Evolutionary conservation across 2,329 filamentous ascomycete genomes (phyloP), one percentile per base, ranked within the genome.

Genomic region (Mollisia scopiformis): DNA sequence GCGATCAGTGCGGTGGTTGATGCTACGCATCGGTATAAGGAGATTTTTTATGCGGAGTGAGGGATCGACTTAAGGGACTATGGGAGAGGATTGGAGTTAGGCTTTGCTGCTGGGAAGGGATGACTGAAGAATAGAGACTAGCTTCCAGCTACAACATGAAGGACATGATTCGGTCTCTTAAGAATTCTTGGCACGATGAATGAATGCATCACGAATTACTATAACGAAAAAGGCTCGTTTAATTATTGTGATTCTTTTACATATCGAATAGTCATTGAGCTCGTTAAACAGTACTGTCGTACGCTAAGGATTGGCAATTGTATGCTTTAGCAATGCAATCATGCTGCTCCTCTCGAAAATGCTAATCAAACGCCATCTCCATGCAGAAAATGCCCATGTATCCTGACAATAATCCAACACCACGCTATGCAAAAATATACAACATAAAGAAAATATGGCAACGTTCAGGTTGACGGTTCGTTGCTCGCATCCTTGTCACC

Each of bases 1-100:
- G 83, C 92, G 33, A 89, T 88, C 62, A 87, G 91, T 59, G 86
- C 89, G 0, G 90, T 97, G 2, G 93, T 97, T 16, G 91, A 97
- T 60, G 88, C 87, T 35, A 95, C 92, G 33, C 93, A 97, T 77
- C 84, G 88, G 53, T 86, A 92, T 73, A 91, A 89, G 72, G 81
- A 87, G 63, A 89, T 98, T 55, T 97, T 97, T 74, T 93, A 91
- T 53, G 27, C 31, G 27, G 63, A 64, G 5, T 57, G 39, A 61
- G 43, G 37, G n/a, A 57, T 23, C 21, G 23, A 21, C 39, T 21
- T n/a, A n/a, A n/a, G n/a, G n/a, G 6, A 19, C 6, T 25, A 8
- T 35, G 3, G 23, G 10, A 14, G n/a, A 4, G 6, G 21, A n/a
- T 47, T 28, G 43, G 8, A 47, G 43, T 39, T 14, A 6, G 37